Base-by-base conservation (phyloP, 2,329 filamentous ascomycete species). In the Fusarium chaquense region DNA sequence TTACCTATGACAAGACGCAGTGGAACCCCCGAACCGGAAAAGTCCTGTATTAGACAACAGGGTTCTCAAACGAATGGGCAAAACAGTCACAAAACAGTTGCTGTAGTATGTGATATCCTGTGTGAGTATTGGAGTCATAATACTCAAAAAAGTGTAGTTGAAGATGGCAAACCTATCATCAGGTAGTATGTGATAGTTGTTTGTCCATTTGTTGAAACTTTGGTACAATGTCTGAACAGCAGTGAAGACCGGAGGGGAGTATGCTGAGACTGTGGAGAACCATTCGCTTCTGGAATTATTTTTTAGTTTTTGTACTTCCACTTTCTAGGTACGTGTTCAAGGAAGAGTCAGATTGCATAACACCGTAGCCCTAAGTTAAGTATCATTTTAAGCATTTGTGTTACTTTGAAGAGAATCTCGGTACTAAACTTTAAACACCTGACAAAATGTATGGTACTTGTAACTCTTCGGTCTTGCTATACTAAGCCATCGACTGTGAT, bases 401-500 rank as follows among this genome's bases (percentile, higher is more conserved):
- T 36, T 18, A 36, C 35, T n/a, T 36, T 0, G 5, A 18, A 36
- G 1, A 10, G 1, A 36, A n/a, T 36, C 5, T n/a, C 18, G 35
- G 6, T 11, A n/a, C 9, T 30, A n/a, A n/a, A 36, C 35, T n/a
- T n/a, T n/a, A 11, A n/a, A 36, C 2, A 36, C 16, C 18, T 18
- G 9, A 13, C 1, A 36, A 16, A 20, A 0, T 1, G 3, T 4
- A 22, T 22, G n/a, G 12, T 41, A 18, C 10, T 7, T 44, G 11
- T 0, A 28, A 18, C 11, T 11, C 7, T 15, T 9, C 9, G 8
- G 7, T 22, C 1, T 6, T 6, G 16, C 12, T 32, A 46, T 7
- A 46, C 44, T 18, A 65, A 26, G 0, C 58, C 65, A 2, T 69
- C 13, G 0, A 70, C 8, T 8, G 53, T 64, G 0, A 70, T 24